phyloP scores from a whole-genome alignment of 2,329 filamentous ascomycete genomes.

The Claviceps sp. region DNA sequence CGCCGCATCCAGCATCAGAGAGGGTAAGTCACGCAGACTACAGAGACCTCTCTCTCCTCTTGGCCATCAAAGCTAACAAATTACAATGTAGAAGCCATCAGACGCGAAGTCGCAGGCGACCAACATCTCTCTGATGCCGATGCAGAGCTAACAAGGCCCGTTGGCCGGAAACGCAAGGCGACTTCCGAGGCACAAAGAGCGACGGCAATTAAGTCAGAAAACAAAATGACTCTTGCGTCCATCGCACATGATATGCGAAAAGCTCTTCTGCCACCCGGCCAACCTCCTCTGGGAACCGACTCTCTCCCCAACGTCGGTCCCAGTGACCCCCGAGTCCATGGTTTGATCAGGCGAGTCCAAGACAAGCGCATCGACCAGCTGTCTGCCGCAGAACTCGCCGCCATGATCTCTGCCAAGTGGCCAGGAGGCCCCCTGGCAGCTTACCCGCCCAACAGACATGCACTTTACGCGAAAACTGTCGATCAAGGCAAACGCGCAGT shows the following conservation, averaged over 20 bases:
- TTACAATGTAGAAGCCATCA: background rate
- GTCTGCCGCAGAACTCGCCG: background rate
- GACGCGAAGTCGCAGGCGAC: too few relatives aligned
- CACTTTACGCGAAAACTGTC: background rate
- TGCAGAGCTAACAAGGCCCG: background rate
- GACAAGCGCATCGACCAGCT: slow-evolving; percentile 2
- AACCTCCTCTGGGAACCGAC: slow-evolving; percentile 1
- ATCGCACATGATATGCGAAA: slow-evolving; percentile 1
- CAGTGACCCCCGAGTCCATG: background rate
- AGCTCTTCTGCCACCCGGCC: background rate
- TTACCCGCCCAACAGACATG: slow-evolving; percentile 1
- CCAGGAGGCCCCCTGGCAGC: too few relatives aligned
- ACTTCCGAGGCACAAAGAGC: background rate
- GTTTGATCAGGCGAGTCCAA: background rate
- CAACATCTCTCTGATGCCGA: too few relatives aligned
- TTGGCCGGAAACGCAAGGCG: background rate
- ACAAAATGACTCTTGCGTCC: slow-evolving; percentile 2
- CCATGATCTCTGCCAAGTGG: background rate
- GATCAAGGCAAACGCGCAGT: background rate
- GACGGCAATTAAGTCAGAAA: background rate
- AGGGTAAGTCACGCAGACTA: background rate
- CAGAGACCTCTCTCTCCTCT: too few relatives aligned
- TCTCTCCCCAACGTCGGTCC: background rate
- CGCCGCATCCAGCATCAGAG: background rate
- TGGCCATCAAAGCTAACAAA: background rate